Evolutionary conservation across 2,329 filamentous ascomycete genomes (phyloP).

Genomic region (Colletotrichum godetiae): DNA sequence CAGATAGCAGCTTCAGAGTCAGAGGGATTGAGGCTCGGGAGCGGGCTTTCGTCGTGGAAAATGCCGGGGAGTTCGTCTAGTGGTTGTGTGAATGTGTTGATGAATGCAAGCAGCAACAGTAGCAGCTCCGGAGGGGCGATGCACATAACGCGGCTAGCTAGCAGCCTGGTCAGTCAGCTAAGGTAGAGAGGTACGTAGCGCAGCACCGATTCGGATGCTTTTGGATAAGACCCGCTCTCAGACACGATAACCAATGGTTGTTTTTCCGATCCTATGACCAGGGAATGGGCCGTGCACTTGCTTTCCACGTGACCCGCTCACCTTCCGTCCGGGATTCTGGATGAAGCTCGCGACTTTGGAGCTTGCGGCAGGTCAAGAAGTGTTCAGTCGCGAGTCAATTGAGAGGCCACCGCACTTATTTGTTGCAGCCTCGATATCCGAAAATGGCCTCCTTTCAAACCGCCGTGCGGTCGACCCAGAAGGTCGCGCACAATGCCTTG

Average conservation of each 20-base stretch:
- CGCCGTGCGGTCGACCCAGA: constrained; percentile 65
- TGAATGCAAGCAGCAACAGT: constrained; percentile 19
- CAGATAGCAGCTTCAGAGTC: background rate
- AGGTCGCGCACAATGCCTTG: constrained; percentile 57
- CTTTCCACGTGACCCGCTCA: constrained; percentile 25
- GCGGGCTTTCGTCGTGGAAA: background rate
- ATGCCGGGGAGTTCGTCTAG: background rate
- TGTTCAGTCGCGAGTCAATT: constrained; percentile 38
- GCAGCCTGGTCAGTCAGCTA: constrained; percentile 47
- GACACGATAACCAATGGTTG: constrained; percentile 17
- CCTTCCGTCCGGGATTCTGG: constrained; percentile 17
- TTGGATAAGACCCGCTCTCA: background rate
- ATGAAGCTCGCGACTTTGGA: constrained; percentile 31
- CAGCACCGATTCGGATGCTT: constrained; percentile 5
- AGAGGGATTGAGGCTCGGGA: background rate
- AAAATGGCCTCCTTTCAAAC: constrained; percentile 67
- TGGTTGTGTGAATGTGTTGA: constrained; percentile 24
- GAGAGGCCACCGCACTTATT: constrained; percentile 30
- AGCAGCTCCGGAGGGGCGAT: constrained; percentile 28
- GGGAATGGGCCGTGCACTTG: constrained; percentile 1
- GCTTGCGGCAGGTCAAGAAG: constrained; percentile 15
- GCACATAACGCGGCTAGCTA: constrained; percentile 49
- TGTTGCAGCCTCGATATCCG: constrained; percentile 16
- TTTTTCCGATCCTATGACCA: constrained; percentile 33
- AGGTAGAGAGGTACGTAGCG: constrained; percentile 5